Evolutionary conservation across 202 grass and related monocot species (phyloP).

Genomic region (Bolboschoenoplectus hybrid): DNA sequence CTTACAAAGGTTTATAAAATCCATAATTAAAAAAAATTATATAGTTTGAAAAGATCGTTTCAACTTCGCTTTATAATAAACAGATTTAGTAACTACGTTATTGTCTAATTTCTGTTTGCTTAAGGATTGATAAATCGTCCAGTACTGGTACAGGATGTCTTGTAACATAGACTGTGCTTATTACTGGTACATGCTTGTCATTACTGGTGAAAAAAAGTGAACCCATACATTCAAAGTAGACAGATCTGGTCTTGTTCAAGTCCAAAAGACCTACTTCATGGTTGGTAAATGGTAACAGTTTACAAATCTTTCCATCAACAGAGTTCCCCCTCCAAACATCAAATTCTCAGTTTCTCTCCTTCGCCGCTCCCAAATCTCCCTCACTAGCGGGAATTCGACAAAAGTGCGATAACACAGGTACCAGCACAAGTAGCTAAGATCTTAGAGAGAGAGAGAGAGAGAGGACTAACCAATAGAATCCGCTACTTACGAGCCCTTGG

Average conservation of each 20-base stretch:
- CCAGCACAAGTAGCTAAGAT: too few relatives aligned
- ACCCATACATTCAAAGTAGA: neutral
- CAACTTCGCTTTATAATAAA: neutral
- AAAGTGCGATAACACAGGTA: too few relatives aligned
- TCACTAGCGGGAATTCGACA: too few relatives aligned
- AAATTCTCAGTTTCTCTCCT: neutral
- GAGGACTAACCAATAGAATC: slow-evolving; percentile 5
- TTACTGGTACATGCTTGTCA: neutral
- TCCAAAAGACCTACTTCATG: neutral
- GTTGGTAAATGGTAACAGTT: neutral
- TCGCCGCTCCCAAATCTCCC: neutral
- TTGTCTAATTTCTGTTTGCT: neutral
- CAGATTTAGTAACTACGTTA: neutral
- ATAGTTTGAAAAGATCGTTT: too few relatives aligned
- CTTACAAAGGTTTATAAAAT: neutral
- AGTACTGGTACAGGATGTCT: neutral
- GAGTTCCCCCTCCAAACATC: neutral
- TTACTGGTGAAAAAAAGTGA: neutral
- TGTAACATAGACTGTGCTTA: neutral
- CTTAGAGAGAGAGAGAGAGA: neutral
- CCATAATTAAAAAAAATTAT: neutral
- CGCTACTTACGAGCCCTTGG: neutral
- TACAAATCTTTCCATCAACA: neutral
- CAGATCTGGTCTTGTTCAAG: neutral
- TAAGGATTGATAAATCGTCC: neutral